Conservation (phyloP, 2,329 filamentous ascomycete species). For the Epichloe hybrida region DNA sequence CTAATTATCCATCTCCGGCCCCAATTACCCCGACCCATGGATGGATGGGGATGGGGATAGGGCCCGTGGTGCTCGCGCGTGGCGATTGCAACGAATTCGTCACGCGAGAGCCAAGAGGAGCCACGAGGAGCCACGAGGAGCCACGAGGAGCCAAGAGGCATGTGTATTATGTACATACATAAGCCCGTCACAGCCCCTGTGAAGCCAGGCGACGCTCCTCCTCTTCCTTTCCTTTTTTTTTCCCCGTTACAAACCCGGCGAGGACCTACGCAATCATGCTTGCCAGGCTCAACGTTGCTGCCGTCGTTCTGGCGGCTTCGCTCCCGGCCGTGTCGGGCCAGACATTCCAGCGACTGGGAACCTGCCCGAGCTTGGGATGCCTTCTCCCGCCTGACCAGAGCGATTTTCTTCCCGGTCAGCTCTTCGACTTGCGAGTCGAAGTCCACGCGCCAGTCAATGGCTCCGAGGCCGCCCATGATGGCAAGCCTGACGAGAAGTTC, state of each 20-base stretch:
- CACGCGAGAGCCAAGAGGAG: no score
- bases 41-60: not conserved
- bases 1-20: not conserved
- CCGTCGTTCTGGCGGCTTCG: slow-evolving; percentile 19
- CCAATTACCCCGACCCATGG: not conserved
- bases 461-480: slow-evolving; percentile 58
- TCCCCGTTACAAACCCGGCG: not conserved
- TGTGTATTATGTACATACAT: not conserved
- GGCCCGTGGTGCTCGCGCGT: no score
- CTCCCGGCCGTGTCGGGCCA: slow-evolving; percentile 34
- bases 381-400: slow-evolving; percentile 50
- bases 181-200: not conserved
- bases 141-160: no score
- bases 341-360: slow-evolving; percentile 46
- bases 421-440: slow-evolving; percentile 73
- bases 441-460: slow-evolving; percentile 73
- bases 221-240: not conserved
- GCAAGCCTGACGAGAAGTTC: slow-evolving; percentile 60
- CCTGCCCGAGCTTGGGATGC: slow-evolving; percentile 45
- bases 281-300: slow-evolving; percentile 23
- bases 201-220: not conserved
- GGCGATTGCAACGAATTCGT: no score
- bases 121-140: no score
- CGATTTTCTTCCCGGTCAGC: slow-evolving; percentile 73
- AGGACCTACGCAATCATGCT: slow-evolving; percentile 15